phyloP scores from a whole-genome alignment of 306 rosid genomes.

The Acacia melanoxylon region DNA sequence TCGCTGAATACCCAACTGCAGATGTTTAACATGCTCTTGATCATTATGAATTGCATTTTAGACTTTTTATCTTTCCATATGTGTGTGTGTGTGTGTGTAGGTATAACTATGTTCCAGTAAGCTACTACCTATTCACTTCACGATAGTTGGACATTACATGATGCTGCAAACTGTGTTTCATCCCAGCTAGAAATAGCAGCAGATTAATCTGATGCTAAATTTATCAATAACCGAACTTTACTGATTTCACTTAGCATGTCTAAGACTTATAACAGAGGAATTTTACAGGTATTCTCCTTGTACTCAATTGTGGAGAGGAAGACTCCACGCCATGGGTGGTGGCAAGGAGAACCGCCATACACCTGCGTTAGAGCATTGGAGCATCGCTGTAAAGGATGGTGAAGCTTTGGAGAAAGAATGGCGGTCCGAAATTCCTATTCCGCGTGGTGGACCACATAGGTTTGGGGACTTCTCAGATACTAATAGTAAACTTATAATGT shows the following conservation, averaged over 20 bases:
- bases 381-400: constrained; percentile 84
- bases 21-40: constrained; percentile 6
- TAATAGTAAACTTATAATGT: neutral
- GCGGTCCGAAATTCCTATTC: constrained; percentile 77
- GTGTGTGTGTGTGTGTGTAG: neutral
- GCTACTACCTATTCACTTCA: neutral
- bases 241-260: neutral
- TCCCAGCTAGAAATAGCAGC: neutral
- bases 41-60: neutral
- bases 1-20: neutral
- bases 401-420: constrained; percentile 68
- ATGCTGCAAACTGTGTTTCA: neutral
- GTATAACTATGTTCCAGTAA: neutral
- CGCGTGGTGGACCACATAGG: constrained; percentile 98
- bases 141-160: neutral
- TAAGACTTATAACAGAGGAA: constrained; percentile 10
- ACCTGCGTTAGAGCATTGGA: constrained; percentile 89
- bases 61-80: neutral
- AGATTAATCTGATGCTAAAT: constrained; percentile 5
- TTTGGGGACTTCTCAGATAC: constrained; percentile 32
- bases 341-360: constrained; percentile 92
- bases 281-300: constrained; percentile 83
- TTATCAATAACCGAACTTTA: neutral
- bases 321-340: constrained; percentile 97
- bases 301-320: constrained; percentile 88